Conservation (phyloP, 768 basidiomycete species). For the Podaxis sp. region DNA sequence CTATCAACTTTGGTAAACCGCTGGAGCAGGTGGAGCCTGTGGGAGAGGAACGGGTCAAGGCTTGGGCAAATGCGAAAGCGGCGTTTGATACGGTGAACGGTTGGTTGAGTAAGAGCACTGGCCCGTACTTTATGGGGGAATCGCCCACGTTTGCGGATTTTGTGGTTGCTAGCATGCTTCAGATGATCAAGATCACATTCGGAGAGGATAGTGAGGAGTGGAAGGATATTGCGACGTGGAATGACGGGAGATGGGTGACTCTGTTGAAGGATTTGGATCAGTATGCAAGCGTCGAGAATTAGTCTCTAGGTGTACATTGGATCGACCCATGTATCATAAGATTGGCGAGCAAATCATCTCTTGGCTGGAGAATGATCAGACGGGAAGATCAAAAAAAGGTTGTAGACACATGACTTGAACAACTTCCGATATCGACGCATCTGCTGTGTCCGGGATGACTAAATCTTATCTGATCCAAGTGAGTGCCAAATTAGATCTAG, state of each 20-base stretch:
- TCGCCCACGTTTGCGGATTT: conserved; percentile 35
- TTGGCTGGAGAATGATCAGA: too few species aligned
- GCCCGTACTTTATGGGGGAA: conserved; percentile 3
- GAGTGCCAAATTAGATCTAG: too few species aligned
- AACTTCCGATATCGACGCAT: too few species aligned
- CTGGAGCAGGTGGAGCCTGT: conserved; percentile 2
- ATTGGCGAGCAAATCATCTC: too few species aligned
- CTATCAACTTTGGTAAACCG: not conserved
- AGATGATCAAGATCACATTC: conserved; percentile 27
- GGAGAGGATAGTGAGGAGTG: conserved; percentile 33
- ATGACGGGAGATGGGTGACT: conserved; percentile 34
- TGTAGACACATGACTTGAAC: too few species aligned
- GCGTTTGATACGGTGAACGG: not conserved
- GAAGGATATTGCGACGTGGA: conserved; percentile 33
- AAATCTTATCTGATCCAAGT: too few species aligned
- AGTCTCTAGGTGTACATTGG: not conserved
- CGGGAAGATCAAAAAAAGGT: too few species aligned
- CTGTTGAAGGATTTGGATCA: conserved; percentile 24
- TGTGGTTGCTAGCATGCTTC: conserved; percentile 25
- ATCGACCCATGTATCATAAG: too few species aligned
- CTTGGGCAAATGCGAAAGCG: conserved; percentile 2
- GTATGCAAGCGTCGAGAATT: not conserved
- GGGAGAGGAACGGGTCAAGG: not conserved
- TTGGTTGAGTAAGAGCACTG: conserved; percentile 1
- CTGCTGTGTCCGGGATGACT: too few species aligned